Conservation (phyloP, 2,329 filamentous ascomycete genomes). For the Mariannaea sp. region DNA sequence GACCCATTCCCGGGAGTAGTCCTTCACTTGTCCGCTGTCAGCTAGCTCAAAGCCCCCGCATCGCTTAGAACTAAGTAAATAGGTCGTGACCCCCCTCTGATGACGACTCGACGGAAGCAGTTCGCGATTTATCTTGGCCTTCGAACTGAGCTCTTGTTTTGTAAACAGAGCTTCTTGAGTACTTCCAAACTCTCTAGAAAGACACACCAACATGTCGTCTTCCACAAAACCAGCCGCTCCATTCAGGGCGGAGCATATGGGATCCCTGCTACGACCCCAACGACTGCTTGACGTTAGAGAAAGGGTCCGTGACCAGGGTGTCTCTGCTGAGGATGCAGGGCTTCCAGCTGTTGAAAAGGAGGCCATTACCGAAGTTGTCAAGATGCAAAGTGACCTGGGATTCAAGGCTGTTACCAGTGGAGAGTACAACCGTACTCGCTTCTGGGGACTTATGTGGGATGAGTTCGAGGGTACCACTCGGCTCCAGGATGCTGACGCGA, state of each 20-base stretch:
- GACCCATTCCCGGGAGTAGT: slow-evolving; percentile 10
- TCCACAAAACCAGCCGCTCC: slow-evolving; percentile 47
- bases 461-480: slow-evolving; percentile 56
- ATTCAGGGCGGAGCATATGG: slow-evolving; percentile 77
- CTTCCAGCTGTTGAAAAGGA: slow-evolving; percentile 67
- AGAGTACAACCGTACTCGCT: slow-evolving; percentile 63
- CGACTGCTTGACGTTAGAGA: slow-evolving; percentile 40
- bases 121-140: not conserved
- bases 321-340: slow-evolving; percentile 57
- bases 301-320: slow-evolving; percentile 40
- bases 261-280: slow-evolving; percentile 73
- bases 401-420: slow-evolving; percentile 71
- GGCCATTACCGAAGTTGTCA: slow-evolving; percentile 58
- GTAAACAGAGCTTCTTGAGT: not conserved
- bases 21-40: slow-evolving; percentile 4
- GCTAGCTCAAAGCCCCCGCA: slow-evolving; percentile 12
- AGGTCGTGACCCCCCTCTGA: slow-evolving; percentile 8
- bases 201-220: slow-evolving; percentile 26
- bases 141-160: not conserved
- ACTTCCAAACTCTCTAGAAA: too few relatives aligned
- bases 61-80: slow-evolving; percentile 7
- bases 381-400: slow-evolving; percentile 69
- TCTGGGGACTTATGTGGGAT: slow-evolving; percentile 58
- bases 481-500: slow-evolving; percentile 56
- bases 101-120: slow-evolving; percentile 3